Percentiles rank a stretch among this genome's conserved stretches.
Conservation (phyloP, 768 basidiomycete genomes). For the Tulasnella sp. region DNA sequence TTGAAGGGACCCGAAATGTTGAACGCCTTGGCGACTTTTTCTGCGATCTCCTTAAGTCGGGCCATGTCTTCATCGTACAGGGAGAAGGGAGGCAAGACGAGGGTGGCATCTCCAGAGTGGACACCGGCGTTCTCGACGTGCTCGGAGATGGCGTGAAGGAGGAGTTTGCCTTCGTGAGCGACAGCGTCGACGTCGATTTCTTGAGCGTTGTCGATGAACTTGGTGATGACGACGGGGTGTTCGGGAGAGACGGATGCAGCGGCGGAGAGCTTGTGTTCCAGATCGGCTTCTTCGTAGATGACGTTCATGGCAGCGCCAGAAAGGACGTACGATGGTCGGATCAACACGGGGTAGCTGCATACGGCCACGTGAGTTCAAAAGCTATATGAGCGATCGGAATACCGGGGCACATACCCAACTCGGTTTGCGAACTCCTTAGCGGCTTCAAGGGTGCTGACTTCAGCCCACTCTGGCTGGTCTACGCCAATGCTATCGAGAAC, state of each 20-base stretch:
- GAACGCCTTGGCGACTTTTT: constrained; percentile 92
- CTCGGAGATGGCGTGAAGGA: constrained; percentile 95
- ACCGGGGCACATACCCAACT: constrained; percentile 56
- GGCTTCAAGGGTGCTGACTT: constrained; percentile 73
- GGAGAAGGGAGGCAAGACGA: constrained; percentile 92
- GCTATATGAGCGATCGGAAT: not conserved
- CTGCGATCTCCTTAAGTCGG: constrained; percentile 87
- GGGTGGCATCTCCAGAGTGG: constrained; percentile 96
- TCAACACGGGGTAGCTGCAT: constrained; percentile 86
- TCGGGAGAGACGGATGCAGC: constrained; percentile 94
- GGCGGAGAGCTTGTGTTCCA: constrained; percentile 93
- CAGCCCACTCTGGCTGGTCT: constrained; percentile 88
- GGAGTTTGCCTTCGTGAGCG: constrained; percentile 83
- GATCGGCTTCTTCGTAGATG: constrained; percentile 81
- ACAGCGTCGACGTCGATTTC: constrained; percentile 99
- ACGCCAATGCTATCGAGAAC: constrained; percentile 92
- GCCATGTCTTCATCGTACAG: constrained; percentile 68
- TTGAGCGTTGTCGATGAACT: constrained; percentile 97
- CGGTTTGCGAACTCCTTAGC: constrained; percentile 87
- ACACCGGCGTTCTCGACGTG: constrained; percentile 99
- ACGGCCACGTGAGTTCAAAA: not conserved
- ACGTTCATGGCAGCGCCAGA: constrained; percentile 99
- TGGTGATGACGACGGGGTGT: constrained; percentile 97
- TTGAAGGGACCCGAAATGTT: constrained; percentile 98
- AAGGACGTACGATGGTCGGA: constrained; percentile 96